These are phyloP conservation scores for Termitomyces sp. DNA, from an alignment of 768 basidiomycete species.

Conservation along the genomic window DNA sequence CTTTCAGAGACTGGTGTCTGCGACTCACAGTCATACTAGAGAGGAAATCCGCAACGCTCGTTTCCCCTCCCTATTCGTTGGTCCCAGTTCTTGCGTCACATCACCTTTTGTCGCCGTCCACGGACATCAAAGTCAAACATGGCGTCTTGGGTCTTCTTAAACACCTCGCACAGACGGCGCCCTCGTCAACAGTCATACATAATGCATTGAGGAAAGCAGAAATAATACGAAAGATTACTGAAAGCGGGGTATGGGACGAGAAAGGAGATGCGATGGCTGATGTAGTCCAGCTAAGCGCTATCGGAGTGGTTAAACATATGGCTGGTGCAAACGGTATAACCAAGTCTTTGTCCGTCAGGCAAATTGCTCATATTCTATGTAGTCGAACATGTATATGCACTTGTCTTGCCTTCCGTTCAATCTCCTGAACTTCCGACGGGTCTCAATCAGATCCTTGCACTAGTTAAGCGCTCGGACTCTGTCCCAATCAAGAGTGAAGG, in stretches of 20 bases:
- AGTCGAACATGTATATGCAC: conserved; percentile 41
- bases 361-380: background rate
- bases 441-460: conserved; percentile 63
- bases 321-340: conserved; percentile 67
- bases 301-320: conserved; percentile 86
- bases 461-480: conserved; percentile 76
- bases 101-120: conserved; percentile 44
- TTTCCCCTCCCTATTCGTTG: conserved; percentile 61
- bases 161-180: conserved; percentile 70
- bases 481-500: conserved; percentile 85
- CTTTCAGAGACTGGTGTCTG: background rate
- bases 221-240: conserved; percentile 55
- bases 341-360: background rate
- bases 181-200: conserved; percentile 43
- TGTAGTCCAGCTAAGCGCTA: conserved; percentile 80
- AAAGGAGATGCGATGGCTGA: conserved; percentile 76
- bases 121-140: conserved; percentile 83
- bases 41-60: conserved; percentile 51
- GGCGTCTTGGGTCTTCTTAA: conserved; percentile 83
- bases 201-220: conserved; percentile 52
- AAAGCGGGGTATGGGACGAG: conserved; percentile 64
- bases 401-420: conserved; percentile 42
- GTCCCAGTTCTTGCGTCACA: conserved; percentile 54
- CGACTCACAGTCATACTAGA: conserved; percentile 30
- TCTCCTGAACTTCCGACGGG: conserved; percentile 35